Percentiles rank a stretch among this genome's conserved stretches.
Conservation (phyloP, 2,329 filamentous ascomycete species). For the Uncinocarpus reesii region DNA sequence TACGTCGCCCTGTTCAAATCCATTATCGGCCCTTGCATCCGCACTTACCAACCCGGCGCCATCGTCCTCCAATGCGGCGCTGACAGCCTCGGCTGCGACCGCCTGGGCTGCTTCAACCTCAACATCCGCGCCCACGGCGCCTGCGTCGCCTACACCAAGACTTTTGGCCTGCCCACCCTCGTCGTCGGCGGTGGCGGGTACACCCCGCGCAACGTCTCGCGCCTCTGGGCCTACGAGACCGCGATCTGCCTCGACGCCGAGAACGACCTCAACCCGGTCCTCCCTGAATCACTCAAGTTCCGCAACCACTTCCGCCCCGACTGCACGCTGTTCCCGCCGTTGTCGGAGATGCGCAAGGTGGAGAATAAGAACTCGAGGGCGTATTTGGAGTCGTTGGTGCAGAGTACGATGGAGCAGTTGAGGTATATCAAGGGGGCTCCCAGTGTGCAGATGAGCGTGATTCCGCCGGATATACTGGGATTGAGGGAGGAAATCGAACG, state of each 20-base stretch:
- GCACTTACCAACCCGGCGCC: conserved; percentile 75
- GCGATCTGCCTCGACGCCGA: conserved; percentile 72
- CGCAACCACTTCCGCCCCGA: conserved; percentile 80
- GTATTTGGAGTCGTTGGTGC: conserved; percentile 63
- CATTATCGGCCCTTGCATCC: conserved; percentile 66
- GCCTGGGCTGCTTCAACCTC: conserved; percentile 90
- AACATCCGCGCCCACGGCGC: conserved; percentile 89
- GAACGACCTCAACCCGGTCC: conserved; percentile 57
- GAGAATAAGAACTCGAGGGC: conserved; percentile 72
- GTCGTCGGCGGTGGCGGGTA: conserved; percentile 93
- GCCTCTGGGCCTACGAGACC: conserved; percentile 95
- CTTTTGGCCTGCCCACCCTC: conserved; percentile 66
- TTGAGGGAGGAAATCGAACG: conserved; percentile 41
- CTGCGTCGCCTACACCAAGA: conserved; percentile 83
- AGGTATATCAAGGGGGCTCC: conserved; percentile 75
- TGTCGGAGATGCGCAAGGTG: conserved; percentile 58
- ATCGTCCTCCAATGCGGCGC: conserved; percentile 95
- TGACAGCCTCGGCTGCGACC: conserved; percentile 85
- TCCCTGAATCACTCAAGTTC: conserved; percentile 74
- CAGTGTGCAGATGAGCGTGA: conserved; percentile 71
- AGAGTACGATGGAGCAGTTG: conserved; percentile 73
- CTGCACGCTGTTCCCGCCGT: conserved; percentile 75
- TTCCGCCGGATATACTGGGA: conserved; percentile 64
- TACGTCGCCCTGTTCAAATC: conserved; percentile 77
- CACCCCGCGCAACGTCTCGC: conserved; percentile 89